Evolutionary conservation across 2,329 filamentous ascomycete species (phyloP), one percentile per base, ranked within the genome.

Genomic region (Davidsoniella australis): DNA sequence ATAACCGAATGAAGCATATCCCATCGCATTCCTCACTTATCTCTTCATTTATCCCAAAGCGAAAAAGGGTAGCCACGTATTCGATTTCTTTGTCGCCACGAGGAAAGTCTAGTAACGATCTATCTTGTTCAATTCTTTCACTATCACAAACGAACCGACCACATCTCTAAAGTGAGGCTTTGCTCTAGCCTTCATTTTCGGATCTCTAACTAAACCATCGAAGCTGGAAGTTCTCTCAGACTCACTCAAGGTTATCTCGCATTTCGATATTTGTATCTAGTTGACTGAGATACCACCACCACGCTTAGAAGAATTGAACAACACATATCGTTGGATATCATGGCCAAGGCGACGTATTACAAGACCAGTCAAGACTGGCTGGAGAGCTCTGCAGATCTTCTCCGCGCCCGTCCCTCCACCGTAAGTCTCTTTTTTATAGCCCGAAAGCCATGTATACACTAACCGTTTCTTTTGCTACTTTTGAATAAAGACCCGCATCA

Each of bases 361-460:
- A 69, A 74, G 47, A 87, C 85, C 51, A 84, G 84, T 64, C 81
- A 94, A 66, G 82, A 88, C 68, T 98, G 87, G 83, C 83, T 95
- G 57, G 79, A 82, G 58, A 83, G 95, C 65, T 94, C 89, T 12
- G 71, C 79, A 16, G 77, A 88, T 53, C 79, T 98, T 51, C 71
- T 98, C 49, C 77, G 91, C 66, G 89, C 91, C 50, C 80, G 85
- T 44, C 91, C 91, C 3, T 76, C 76, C 33, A 87, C 84, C 39
- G 89, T 94, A 76, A 55, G 76, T 68, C 45, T 8, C 29, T 38
- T 38, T 39, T 37, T 39, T 8, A 14, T 42, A n/a, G 23, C 3
- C 20, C 4, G 16, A 41, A 18, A n/a, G 26, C n/a, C 26, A 18
- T 45, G n/a, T 51, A 26, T 29, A 33, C 49, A 37, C 47, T 40